Evolutionary conservation across 2,329 filamentous ascomycete genomes (phyloP).

Genomic region (Botrytis pseudocinerea): DNA sequence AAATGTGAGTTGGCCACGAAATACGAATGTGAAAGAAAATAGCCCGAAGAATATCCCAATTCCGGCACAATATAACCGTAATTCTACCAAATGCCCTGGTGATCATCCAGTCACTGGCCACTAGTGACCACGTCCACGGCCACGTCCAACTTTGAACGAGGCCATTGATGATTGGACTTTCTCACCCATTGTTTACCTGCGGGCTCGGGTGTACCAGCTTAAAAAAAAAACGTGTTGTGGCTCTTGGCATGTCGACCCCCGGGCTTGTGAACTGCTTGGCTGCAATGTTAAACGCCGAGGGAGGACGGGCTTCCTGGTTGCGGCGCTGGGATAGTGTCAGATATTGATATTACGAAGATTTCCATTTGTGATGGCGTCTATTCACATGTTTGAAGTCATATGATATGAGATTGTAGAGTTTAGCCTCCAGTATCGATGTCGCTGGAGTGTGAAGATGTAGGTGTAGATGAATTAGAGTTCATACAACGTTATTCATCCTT

Average conservation of each 20-base stretch:
- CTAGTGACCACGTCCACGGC: neutral
- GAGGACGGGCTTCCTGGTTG: neutral
- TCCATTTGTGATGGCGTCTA: neutral
- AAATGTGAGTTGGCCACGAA: neutral
- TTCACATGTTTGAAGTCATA: neutral
- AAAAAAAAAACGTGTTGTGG: neutral
- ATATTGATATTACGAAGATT: neutral
- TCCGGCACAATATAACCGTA: neutral
- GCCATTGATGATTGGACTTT: neutral
- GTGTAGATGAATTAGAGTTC: neutral
- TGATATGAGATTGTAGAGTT: neutral
- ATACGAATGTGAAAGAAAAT: neutral
- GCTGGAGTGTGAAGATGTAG: neutral
- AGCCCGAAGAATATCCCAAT: neutral
- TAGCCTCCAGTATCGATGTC: neutral
- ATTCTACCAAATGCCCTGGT: neutral
- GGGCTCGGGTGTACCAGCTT: neutral
- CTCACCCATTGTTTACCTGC: neutral
- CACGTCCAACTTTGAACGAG: neutral
- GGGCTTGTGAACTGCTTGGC: neutral
- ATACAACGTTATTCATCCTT: neutral
- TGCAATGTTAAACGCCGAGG: neutral
- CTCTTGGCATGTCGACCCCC: neutral
- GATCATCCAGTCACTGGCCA: neutral
- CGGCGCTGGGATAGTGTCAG: neutral